A percentile compares a stretch with the other conserved stretches of the same genome.
Evolutionary conservation across 345 rosid genomes (phyloP).

Genomic region (Microthlaspi erraticum): DNA sequence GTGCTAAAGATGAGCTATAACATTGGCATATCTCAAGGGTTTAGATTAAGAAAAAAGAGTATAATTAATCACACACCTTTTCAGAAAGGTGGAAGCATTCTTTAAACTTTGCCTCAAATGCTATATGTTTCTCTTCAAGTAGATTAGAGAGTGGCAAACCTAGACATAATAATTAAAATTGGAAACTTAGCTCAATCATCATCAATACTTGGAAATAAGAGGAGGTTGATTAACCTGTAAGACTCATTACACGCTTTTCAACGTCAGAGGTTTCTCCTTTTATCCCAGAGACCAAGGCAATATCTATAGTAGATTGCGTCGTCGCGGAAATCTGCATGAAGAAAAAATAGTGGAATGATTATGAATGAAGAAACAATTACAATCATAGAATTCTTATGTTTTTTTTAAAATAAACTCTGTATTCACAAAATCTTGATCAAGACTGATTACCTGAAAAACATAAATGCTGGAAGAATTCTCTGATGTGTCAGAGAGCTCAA

Average conservation of each 20-base stretch:
- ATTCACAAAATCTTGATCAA: constrained; percentile 4
- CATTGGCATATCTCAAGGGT: background rate
- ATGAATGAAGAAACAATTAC: no score
- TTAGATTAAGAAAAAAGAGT: background rate
- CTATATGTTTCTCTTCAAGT: constrained; percentile 62
- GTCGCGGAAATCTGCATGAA: constrained; percentile 70
- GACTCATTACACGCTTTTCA: constrained; percentile 65
- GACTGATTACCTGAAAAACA: constrained; percentile 74
- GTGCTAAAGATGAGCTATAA: constrained; percentile 6
- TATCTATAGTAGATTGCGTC: constrained; percentile 68
- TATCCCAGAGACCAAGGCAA: constrained; percentile 75
- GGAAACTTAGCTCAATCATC: background rate
- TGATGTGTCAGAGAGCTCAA: constrained; percentile 70
- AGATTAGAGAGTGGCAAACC: constrained; percentile 60
- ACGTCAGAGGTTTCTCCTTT: constrained; percentile 45
- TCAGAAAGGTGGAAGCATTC: constrained; percentile 57
- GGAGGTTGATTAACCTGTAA: constrained; percentile 58
- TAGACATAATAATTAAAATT: constrained; percentile 27
- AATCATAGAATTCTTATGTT: constrained; percentile 1
- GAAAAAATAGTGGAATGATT: no score
- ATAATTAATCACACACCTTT: constrained; percentile 63
- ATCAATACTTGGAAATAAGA: background rate
- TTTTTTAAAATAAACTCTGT: background rate
- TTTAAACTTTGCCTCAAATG: constrained; percentile 74
- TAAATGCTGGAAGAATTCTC: constrained; percentile 63